Evolutionary conservation across 805 yeast genomes (phyloP).

Genomic region (Candida rishiriensis): DNA sequence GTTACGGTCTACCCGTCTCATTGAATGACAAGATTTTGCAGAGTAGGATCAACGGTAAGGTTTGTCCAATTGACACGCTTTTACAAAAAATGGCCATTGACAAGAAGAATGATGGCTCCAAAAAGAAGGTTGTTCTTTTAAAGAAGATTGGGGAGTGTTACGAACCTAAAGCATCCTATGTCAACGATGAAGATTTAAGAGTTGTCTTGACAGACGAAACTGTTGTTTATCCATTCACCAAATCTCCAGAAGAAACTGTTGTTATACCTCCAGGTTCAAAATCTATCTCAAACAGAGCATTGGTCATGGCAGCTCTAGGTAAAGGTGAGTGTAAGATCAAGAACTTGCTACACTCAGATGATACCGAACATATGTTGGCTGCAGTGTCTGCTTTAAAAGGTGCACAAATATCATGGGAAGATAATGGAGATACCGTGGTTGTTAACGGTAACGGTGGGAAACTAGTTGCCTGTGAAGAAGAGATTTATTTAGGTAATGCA

Average conservation of each 20-base stretch:
- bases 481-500: conserved; percentile 89
- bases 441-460: conserved; percentile 84
- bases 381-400: conserved; percentile 80
- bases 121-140: conserved; percentile 80
- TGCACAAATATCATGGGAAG: conserved; percentile 77
- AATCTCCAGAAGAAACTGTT: conserved; percentile 34
- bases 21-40: conserved; percentile 68
- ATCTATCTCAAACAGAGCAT: conserved; percentile 93
- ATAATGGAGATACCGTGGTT: conserved; percentile 84
- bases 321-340: conserved; percentile 76
- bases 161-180: conserved; percentile 83
- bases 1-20: conserved; percentile 83
- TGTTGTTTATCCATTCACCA: conserved; percentile 54
- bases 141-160: conserved; percentile 84
- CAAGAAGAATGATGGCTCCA: conserved; percentile 92
- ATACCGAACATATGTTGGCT: conserved; percentile 88
- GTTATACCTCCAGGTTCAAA: conserved; percentile 95
- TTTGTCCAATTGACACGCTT: conserved; percentile 71
- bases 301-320: conserved; percentile 89
- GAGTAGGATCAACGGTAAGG: conserved; percentile 62
- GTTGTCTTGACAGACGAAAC: conserved; percentile 81
- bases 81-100: conserved; percentile 89
- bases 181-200: conserved; percentile 73
- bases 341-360: conserved; percentile 91
- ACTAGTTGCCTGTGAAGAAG: conserved; percentile 56